Base-by-base conservation (phyloP, 169 alveolate genomes). In the Plasmodium coatneyi region DNA sequence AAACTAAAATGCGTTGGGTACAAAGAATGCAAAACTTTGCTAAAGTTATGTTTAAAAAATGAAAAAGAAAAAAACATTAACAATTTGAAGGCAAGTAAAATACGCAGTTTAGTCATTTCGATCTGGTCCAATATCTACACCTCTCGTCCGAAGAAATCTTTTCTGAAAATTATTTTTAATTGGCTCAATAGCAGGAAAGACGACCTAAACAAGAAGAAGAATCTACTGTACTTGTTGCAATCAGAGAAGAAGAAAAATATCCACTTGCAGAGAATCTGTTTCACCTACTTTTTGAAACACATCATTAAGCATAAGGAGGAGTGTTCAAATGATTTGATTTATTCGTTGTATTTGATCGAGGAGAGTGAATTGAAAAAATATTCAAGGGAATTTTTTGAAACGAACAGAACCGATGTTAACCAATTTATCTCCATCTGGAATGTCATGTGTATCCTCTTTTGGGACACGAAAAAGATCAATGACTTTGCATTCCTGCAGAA, bases 381-480 rank as follows among this genome's bases (percentile, higher is more conserved):
- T 76, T 72, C 86, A 0, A 60, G 41, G 66, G 66, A 86, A 4
- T 86, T 52, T 86, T 30, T 86, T 16, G 52, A 86, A 74, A 72
- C 52, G 41, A 41, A 86, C 43, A n/a, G 66, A 49, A 86, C 54
- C n/a, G 80, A 86, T 86, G 60, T 86, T 74, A 86, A 86, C 30
- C 70, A 86, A 6, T 86, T 86, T 86, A 86, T 86, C 32, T 86
- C 93, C 25, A 86, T 86, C 0, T 86, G 93, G 93, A 86, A 86
- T 52, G 80, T 86, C 28, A 52, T 86, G 86, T 86, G 93, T 12
- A 70, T 86, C 3, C 70, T 86, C 54, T 86, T 86, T 86, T 86
- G 93, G 93, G 93, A 86, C 30, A 86, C 93, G 14, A 78, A 86
- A 5, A 39, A 86, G 66, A 86, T 86, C 19, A 74, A 74, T 46